Percentiles rank a stretch among this genome's conserved stretches.
Conservation (phyloP, 257 asterid genomes). For the Cinchona pubescens region DNA sequence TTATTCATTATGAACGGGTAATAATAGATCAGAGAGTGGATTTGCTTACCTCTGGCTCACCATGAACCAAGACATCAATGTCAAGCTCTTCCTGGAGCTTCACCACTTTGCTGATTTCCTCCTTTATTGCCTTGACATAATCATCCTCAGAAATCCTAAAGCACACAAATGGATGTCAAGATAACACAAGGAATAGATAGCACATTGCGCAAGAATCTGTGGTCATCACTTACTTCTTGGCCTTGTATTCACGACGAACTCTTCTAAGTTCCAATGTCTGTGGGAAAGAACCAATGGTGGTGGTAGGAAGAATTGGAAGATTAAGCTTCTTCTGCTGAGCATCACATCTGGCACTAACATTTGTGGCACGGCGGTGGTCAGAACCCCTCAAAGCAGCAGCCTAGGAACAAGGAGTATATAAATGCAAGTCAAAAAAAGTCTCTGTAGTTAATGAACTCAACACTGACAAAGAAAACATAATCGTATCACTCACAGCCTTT, state of each 20-base stretch:
- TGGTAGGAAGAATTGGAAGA: constrained; percentile 96
- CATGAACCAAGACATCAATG: constrained; percentile 96
- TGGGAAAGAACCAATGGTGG: constrained; percentile 98
- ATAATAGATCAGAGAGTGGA: background rate
- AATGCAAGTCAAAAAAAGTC: constrained; percentile 14
- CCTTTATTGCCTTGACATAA: constrained; percentile 69
- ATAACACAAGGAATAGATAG: background rate
- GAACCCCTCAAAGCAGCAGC: constrained; percentile 88
- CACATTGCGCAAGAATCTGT: background rate
- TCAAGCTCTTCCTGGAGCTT: constrained; percentile 98
- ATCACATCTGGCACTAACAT: constrained; percentile 89
- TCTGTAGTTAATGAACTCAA: constrained; percentile 5
- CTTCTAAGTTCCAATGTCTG: constrained; percentile 90
- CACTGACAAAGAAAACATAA: background rate
- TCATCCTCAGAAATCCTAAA: constrained; percentile 89
- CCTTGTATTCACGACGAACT: constrained; percentile 97
- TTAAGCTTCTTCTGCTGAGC: constrained; percentile 97
- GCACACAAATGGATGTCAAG: constrained; percentile 19
- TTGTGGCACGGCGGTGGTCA: constrained; percentile 95
- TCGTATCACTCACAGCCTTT: constrained; percentile 75
- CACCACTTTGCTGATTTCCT: constrained; percentile 90
- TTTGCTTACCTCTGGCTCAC: constrained; percentile 92
- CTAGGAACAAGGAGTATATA: constrained; percentile 28
- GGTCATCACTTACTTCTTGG: constrained; percentile 63
- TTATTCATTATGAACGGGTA: too few species aligned